phyloP scores from a whole-genome alignment of 1,284 basidiomycete genomes.

The Leucoagaricus sp. region DNA sequence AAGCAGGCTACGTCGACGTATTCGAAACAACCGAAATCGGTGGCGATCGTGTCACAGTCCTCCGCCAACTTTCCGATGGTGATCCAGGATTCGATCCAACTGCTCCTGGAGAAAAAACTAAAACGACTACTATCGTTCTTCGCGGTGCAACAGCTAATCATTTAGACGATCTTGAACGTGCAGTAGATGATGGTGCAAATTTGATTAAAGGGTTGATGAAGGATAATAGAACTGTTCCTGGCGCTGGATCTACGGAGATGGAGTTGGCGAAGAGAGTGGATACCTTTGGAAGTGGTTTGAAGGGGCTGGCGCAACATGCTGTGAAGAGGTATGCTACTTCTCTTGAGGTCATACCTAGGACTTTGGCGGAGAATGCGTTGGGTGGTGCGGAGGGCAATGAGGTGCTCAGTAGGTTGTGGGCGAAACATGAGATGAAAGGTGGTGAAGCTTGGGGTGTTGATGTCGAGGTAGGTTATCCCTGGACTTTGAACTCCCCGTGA shows the following conservation, averaged over 20 bases:
- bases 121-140: constrained; percentile 92
- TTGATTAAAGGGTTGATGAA: constrained; percentile 94
- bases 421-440: constrained; percentile 79
- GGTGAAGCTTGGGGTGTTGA: constrained; percentile 88
- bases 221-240: constrained; percentile 89
- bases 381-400: constrained; percentile 93
- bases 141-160: constrained; percentile 96
- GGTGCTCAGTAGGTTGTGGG: constrained; percentile 85
- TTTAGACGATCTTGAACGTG: constrained; percentile 94
- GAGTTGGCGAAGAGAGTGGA: constrained; percentile 88
- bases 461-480: constrained; percentile 67
- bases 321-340: constrained; percentile 91
- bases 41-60: constrained; percentile 96
- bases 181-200: constrained; percentile 96
- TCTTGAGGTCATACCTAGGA: constrained; percentile 92
- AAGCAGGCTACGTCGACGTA: constrained; percentile 92
- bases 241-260: constrained; percentile 93
- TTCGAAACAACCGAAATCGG: constrained; percentile 97
- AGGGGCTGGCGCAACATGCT: constrained; percentile 92
- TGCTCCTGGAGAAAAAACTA: constrained; percentile 65
- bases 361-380: constrained; percentile 92
- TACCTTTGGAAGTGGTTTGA: constrained; percentile 85
- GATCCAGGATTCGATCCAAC: constrained; percentile 59
- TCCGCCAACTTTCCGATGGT: constrained; percentile 77
- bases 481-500: not conserved